These are phyloP conservation scores for Castanopsis chinensis DNA, from an alignment of 306 rosid species.

Conservation along the genomic window DNA sequence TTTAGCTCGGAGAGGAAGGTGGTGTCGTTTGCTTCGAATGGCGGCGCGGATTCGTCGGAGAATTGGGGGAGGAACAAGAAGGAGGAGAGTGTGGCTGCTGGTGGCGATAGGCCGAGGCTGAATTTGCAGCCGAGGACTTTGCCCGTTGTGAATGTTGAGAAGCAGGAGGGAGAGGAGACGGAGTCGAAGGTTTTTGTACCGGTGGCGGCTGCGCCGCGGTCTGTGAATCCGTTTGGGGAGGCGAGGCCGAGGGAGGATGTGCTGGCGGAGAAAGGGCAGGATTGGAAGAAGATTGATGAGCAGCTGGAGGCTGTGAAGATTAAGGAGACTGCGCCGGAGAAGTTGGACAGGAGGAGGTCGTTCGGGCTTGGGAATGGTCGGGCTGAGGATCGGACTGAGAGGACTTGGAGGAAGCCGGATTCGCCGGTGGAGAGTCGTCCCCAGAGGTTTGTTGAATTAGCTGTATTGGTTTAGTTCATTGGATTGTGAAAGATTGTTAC, in stretches of 20 bases:
- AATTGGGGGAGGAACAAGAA: constrained; percentile 55
- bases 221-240: constrained; percentile 69
- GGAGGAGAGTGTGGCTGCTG: constrained; percentile 33
- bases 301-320: constrained; percentile 65
- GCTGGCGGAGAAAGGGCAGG: constrained; percentile 86
- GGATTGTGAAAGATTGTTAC: neutral
- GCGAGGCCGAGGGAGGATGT: constrained; percentile 98
- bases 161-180: constrained; percentile 36
- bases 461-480: neutral
- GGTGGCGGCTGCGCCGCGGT: constrained; percentile 32
- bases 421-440: constrained; percentile 41
- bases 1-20: constrained; percentile 56
- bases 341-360: constrained; percentile 45
- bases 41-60: constrained; percentile 63
- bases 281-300: constrained; percentile 91
- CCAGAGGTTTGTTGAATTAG: constrained; percentile 44
- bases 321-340: constrained; percentile 48
- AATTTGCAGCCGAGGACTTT: constrained; percentile 68
- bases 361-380: constrained; percentile 49
- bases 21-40: constrained; percentile 50
- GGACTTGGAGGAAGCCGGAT: constrained; percentile 74
- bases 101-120: constrained; percentile 65
- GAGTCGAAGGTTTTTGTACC: constrained; percentile 33
- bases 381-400: constrained; percentile 45
- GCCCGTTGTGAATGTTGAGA: constrained; percentile 41